A percentile compares a stretch with the other conserved stretches of the same genome.
These are phyloP conservation scores for Suhomyces ambrosiae DNA, from an alignment of 1,139 yeast genomes.

Conservation along the genomic window DNA sequence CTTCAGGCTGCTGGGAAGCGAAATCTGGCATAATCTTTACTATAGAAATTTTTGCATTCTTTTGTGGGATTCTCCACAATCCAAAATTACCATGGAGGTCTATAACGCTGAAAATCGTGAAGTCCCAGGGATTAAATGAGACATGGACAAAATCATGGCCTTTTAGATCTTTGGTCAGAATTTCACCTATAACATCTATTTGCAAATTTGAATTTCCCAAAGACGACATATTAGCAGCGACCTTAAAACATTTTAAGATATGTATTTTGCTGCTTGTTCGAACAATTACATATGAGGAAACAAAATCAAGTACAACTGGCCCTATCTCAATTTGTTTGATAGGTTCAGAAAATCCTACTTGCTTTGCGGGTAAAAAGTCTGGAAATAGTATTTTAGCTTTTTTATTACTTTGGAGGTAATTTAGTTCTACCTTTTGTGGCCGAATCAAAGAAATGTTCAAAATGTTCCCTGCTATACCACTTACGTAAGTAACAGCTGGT, in stretches of 20 bases:
- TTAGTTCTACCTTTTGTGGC: conserved; percentile 1
- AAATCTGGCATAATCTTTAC: neutral
- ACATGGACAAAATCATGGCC: conserved; percentile 49
- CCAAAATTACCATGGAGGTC: conserved; percentile 58
- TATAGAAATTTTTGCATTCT: neutral
- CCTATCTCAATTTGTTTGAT: conserved; percentile 42
- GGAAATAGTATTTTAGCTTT: conserved; percentile 11
- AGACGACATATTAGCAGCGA: conserved; percentile 3
- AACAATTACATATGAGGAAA: conserved; percentile 27
- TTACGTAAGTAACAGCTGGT: conserved; percentile 34
- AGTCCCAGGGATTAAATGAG: conserved; percentile 43
- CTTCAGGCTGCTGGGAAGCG: conserved; percentile 15
- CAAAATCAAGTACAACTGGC: conserved; percentile 19
- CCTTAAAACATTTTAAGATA: conserved; percentile 24
- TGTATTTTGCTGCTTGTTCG: conserved; percentile 31
- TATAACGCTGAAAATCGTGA: conserved; percentile 41
- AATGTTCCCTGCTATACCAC: conserved; percentile 34
- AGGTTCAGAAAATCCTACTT: conserved; percentile 32
- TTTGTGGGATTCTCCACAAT: conserved; percentile 31
- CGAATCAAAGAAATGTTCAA: conserved; percentile 29
- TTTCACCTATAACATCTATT: conserved; percentile 27
- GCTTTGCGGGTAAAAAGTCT: conserved; percentile 21
- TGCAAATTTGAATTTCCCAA: conserved; percentile 14
- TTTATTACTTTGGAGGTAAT: neutral
- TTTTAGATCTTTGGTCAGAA: conserved; percentile 23